Conservation (phyloP, 2,329 filamentous ascomycete genomes). For the Botrytis byssoidea region DNA sequence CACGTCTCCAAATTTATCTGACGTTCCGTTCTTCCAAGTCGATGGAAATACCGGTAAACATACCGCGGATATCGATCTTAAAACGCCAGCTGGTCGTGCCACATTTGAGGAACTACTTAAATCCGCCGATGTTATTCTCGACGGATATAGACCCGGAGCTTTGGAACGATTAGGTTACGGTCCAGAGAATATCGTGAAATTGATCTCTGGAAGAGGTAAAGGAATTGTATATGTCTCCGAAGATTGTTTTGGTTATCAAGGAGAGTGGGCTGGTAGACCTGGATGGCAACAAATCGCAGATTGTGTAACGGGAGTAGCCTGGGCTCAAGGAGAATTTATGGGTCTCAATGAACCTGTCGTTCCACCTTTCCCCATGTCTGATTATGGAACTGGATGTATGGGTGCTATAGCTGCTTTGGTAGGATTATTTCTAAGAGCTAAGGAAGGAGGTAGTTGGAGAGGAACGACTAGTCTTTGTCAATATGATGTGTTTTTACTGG, state of each 20-base stretch:
- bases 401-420: constrained; percentile 65
- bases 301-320: constrained; percentile 35
- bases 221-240: constrained; percentile 69
- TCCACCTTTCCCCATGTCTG: constrained; percentile 62
- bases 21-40: constrained; percentile 70
- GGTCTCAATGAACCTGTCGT: constrained; percentile 61
- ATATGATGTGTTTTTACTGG: constrained; percentile 65
- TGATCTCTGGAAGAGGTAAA: constrained; percentile 54
- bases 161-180: constrained; percentile 64
- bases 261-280: constrained; percentile 61
- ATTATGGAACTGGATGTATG: constrained; percentile 71
- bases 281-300: constrained; percentile 75
- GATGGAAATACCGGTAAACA: constrained; percentile 73
- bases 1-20: constrained; percentile 64
- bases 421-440: constrained; percentile 62
- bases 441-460: constrained; percentile 63
- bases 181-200: constrained; percentile 50
- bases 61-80: constrained; percentile 61
- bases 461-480: constrained; percentile 64
- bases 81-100: constrained; percentile 50
- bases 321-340: constrained; percentile 59
- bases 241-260: constrained; percentile 67
- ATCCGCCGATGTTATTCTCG: constrained; percentile 64
- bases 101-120: constrained; percentile 58
- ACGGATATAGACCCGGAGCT: constrained; percentile 68